Evolutionary conservation across 805 yeast genomes (phyloP).

Genomic region (Ogataea degrootiae): DNA sequence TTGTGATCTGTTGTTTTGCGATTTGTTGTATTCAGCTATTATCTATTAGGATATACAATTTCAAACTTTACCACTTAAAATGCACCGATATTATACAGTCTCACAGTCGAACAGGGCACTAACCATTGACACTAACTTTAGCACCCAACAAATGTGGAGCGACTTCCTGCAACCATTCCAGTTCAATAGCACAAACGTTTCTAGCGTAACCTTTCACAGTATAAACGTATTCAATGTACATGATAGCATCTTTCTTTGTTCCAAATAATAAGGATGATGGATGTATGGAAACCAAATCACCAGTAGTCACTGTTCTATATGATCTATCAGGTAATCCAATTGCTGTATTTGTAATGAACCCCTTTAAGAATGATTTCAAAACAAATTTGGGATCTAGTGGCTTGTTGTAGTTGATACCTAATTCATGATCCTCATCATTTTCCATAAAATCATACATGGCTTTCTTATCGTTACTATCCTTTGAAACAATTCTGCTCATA

Average conservation of each 20-base stretch:
- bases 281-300: constrained; percentile 82
- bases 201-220: constrained; percentile 93
- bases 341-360: constrained; percentile 86
- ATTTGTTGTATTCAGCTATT: no score
- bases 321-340: constrained; percentile 93
- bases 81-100: neutral
- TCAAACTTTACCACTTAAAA: no score
- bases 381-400: constrained; percentile 52
- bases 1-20: no score
- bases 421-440: constrained; percentile 24
- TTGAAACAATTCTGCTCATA: constrained; percentile 43
- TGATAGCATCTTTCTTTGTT: constrained; percentile 72
- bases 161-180: constrained; percentile 81
- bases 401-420: constrained; percentile 10
- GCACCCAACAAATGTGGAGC: constrained; percentile 62
- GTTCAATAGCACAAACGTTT: constrained; percentile 73
- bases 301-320: constrained; percentile 77
- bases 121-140: constrained; percentile 16
- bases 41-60: no score
- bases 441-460: constrained; percentile 25
- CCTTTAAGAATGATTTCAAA: constrained; percentile 74
- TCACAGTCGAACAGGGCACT: neutral
- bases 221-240: constrained; percentile 92
- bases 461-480: constrained; percentile 28
- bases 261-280: constrained; percentile 90